Conservation (phyloP, 768 basidiomycete genomes). For the Boletus rubroflammeus region DNA sequence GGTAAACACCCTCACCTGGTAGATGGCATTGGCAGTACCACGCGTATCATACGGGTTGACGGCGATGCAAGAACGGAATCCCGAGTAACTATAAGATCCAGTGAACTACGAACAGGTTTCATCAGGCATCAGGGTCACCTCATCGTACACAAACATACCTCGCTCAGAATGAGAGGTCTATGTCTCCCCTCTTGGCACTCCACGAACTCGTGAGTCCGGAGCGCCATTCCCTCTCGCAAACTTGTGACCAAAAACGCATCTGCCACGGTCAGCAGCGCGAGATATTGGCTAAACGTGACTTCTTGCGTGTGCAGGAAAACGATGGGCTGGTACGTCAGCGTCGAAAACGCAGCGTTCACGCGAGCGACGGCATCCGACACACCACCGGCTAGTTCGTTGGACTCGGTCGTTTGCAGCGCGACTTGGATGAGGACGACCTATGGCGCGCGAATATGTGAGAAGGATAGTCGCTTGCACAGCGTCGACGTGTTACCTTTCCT, state of each 20-base stretch:
- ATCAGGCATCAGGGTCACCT: neutral
- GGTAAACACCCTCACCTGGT: constrained; percentile 34
- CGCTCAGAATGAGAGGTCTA: constrained; percentile 74
- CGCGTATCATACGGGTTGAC: constrained; percentile 85
- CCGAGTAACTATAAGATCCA: constrained; percentile 81
- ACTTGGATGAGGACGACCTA: constrained; percentile 84
- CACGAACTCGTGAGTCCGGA: constrained; percentile 77
- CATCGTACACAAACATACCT: constrained; percentile 41
- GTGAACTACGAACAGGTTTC: constrained; percentile 53
- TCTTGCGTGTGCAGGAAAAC: constrained; percentile 85
- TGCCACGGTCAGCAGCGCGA: constrained; percentile 75
- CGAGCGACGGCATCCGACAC: constrained; percentile 71
- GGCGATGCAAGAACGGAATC: constrained; percentile 82
- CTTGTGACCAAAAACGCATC: constrained; percentile 85
- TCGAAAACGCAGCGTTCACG: constrained; percentile 81
- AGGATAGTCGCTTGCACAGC: neutral
- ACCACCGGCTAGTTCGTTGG: constrained; percentile 68
- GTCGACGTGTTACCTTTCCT: constrained; percentile 48
- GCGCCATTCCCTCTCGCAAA: constrained; percentile 85
- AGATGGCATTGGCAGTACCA: constrained; percentile 79
- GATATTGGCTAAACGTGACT: constrained; percentile 80
- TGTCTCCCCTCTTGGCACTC: constrained; percentile 74
- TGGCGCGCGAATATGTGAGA: neutral
- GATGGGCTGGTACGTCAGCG: constrained; percentile 82
- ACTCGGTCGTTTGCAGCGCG: constrained; percentile 76